Evolutionary conservation across 768 basidiomycete species (phyloP), one percentile per base, ranked within the genome.

Genomic region (Tulasnella calospora): DNA sequence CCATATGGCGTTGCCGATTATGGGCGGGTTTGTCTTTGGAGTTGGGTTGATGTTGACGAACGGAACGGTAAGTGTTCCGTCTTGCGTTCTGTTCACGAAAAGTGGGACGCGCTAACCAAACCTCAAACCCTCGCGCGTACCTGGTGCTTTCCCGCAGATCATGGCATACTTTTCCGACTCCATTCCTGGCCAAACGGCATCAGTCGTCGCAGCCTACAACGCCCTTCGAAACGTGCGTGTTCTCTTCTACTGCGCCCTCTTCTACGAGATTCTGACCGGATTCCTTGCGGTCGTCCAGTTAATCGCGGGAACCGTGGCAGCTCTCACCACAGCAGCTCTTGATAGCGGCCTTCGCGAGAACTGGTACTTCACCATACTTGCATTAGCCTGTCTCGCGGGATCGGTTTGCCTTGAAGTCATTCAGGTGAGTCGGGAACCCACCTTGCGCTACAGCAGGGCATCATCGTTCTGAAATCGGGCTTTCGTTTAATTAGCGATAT

Each of bases 331-430:
- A 1, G 73, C 61, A 23, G 79, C 79, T 2, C 40, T 80, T 21
- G 17, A 72, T 51, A 74, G 67, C 46, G 73, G 71, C 15, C 61
- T 78, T 41, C 77, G 71, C 27, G 77, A 67, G 51, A 77, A 77
- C 30, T 80, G 79, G 79, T 80, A 73, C 41, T 73, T 80, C 73
- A 80, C 77, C 23, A 70, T 80, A 35, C 41, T 80, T 7, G 79
- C 79, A 27, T 19, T 70, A 6, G 23, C 74, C 13, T 79, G 73
- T 47, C 23, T 74, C 72, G 38, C 73, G 7, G 3, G 10, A 15
- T 79, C 78, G 5, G 1, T 79, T 30, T 30, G 8, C 72, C 61
- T 79, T 21, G 78, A 79, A 46, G 41, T 74, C 44, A 61, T 79
- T n/a, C 78, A 67, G 78, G 77, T 78, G 47, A 2, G 75, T 69